Evolutionary conservation across 371 early-diverging fungal genomes (phyloP).

Genomic region (Dinochytrium kinnereticum): DNA sequence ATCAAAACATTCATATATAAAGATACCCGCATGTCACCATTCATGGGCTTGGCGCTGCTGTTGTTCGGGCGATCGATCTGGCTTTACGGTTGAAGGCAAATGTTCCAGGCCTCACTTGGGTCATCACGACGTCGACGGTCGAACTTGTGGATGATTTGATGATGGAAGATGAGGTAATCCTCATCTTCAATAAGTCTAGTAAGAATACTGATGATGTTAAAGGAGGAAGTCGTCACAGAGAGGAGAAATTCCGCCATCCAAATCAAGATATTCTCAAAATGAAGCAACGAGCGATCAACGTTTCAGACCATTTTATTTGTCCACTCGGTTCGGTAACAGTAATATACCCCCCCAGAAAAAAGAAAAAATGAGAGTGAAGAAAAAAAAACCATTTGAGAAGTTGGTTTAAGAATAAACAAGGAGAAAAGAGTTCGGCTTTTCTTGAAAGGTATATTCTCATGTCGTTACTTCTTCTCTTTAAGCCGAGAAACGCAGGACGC

Average conservation of each 20-base stretch:
- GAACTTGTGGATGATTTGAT: conserved; percentile 41
- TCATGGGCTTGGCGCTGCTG: conserved; percentile 76
- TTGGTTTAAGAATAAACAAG: no score
- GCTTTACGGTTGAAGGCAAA: conserved; percentile 43
- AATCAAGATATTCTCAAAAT: conserved; percentile 25
- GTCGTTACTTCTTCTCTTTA: not conserved
- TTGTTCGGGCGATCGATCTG: conserved; percentile 61
- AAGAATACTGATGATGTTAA: not conserved
- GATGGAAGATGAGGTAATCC: conserved; percentile 34
- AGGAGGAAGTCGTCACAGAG: conserved; percentile 19
- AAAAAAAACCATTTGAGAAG: no score
- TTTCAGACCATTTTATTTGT: no score
- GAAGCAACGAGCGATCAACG: no score
- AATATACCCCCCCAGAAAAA: no score
- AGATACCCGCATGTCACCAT: conserved; percentile 58
- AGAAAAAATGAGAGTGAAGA: no score
- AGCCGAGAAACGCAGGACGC: not conserved
- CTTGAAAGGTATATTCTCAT: no score
- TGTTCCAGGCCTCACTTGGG: conserved; percentile 3
- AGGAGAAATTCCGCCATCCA: conserved; percentile 46
- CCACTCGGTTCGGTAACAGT: no score
- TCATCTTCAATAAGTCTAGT: not conserved
- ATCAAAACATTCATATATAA: not conserved
- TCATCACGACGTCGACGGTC: conserved; percentile 39
- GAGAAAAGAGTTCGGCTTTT: no score